Conservation (phyloP, 148 eudicot genomes). For the Rhododendron vialii region DNA sequence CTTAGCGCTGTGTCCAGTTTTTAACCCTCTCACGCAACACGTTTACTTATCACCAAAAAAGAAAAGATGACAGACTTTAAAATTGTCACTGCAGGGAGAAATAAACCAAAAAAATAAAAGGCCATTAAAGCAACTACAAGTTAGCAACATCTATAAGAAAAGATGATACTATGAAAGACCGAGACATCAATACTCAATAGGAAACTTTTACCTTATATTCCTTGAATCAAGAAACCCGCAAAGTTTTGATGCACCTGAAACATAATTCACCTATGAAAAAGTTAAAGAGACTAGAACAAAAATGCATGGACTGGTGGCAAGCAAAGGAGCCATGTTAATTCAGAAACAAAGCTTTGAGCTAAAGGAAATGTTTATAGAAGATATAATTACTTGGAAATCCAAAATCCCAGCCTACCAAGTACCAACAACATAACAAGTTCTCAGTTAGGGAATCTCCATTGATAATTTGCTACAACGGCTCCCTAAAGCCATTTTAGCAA, state of each 20-base stretch:
- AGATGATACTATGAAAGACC: not conserved
- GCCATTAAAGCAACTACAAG: slow-evolving; percentile 12
- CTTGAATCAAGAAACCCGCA: slow-evolving; percentile 64
- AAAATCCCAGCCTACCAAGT: not conserved
- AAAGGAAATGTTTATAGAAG: not conserved
- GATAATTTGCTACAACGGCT: not conserved
- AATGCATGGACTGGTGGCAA: not conserved
- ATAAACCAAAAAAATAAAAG: not conserved
- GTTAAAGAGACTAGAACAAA: slow-evolving; percentile 12
- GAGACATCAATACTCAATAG: not conserved
- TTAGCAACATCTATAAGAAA: not conserved
- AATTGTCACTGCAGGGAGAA: not conserved
- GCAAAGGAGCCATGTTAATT: not conserved
- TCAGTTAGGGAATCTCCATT: not conserved
- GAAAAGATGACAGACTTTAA: not conserved
- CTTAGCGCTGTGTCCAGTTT: not conserved
- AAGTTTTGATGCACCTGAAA: slow-evolving; percentile 78
- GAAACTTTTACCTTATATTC: slow-evolving; percentile 49
- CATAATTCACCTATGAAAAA: slow-evolving; percentile 27
- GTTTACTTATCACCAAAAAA: not conserved
- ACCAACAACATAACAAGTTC: not conserved
- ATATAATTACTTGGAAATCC: not conserved
- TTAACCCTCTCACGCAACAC: not conserved
- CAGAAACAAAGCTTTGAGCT: not conserved
- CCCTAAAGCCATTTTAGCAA: not conserved